phyloP scores from a whole-genome alignment of 495 filamentous ascomycete genomes.

The Oleoguttula mirabilis region DNA sequence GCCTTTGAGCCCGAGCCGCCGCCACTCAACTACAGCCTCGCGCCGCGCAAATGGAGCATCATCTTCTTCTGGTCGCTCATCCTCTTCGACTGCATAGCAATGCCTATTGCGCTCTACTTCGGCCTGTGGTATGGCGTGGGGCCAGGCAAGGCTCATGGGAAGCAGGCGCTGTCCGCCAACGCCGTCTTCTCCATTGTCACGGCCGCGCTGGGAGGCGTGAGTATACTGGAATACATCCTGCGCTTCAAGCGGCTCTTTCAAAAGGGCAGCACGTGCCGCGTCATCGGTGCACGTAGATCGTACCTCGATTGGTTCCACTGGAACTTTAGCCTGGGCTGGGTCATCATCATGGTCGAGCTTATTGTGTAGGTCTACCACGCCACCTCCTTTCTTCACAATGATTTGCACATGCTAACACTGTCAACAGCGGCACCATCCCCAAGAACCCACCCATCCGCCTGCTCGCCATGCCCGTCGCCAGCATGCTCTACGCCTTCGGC shows the following conservation, averaged over 20 bases:
- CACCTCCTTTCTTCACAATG: too few species aligned
- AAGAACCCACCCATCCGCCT: constrained; percentile 45
- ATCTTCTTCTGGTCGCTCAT: constrained; percentile 48
- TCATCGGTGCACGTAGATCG: constrained; percentile 40
- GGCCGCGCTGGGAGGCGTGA: constrained; percentile 42
- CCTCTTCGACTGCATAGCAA: constrained; percentile 39
- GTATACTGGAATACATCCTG: constrained; percentile 46
- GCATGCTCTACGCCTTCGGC: constrained; percentile 44
- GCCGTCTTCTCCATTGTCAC: constrained; percentile 50
- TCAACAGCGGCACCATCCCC: constrained; percentile 36
- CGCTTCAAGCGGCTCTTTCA: constrained; percentile 29
- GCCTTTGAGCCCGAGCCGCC: constrained; percentile 34
- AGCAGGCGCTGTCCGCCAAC: constrained; percentile 40
- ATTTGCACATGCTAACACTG: too few species aligned
- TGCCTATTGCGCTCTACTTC: constrained; percentile 48
- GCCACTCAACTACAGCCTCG: constrained; percentile 44
- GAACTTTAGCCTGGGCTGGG: constrained; percentile 44
- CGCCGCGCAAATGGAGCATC: constrained; percentile 43
- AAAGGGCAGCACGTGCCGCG: constrained; percentile 40
- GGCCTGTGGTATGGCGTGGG: constrained; percentile 42
- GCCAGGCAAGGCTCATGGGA: too few species aligned
- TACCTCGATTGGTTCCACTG: constrained; percentile 53
- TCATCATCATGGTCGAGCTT: constrained; percentile 39
- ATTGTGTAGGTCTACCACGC: constrained; percentile 37
- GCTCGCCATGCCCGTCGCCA: constrained; percentile 44